Percentiles rank a stretch among this genome's conserved stretches.
Evolutionary conservation across 2,329 filamentous ascomycete genomes (phyloP).

Genomic region (Daldinia eschscholtzii): DNA sequence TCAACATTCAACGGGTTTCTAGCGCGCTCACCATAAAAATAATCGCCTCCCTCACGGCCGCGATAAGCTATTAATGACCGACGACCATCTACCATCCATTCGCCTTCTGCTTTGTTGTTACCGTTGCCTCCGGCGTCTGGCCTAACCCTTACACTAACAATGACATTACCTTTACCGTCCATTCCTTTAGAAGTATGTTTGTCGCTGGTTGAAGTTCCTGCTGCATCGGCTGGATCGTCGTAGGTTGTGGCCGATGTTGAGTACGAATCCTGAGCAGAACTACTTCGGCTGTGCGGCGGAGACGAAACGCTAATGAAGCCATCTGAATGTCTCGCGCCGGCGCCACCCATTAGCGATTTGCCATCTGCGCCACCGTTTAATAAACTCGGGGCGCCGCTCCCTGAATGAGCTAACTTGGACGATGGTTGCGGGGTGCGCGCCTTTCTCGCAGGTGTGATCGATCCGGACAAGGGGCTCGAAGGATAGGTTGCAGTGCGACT

Average conservation of each 20-base stretch:
- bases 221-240: slow-evolving; percentile 77
- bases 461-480: slow-evolving; percentile 69
- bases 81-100: slow-evolving; percentile 93
- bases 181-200: slow-evolving; percentile 65
- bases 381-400: slow-evolving; percentile 75
- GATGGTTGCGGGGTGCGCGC: slow-evolving; percentile 65
- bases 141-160: slow-evolving; percentile 94
- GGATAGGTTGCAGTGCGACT: slow-evolving; percentile 74
- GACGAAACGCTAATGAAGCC: slow-evolving; percentile 83
- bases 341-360: slow-evolving; percentile 74
- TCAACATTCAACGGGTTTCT: background rate
- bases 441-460: slow-evolving; percentile 61
- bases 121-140: slow-evolving; percentile 79
- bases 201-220: slow-evolving; percentile 55
- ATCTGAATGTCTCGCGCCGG: slow-evolving; percentile 76
- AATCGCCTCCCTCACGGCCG: slow-evolving; percentile 92
- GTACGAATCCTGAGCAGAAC: slow-evolving; percentile 92
- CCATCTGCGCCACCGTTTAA: slow-evolving; percentile 84
- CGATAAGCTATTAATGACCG: slow-evolving; percentile 84
- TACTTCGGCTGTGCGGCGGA: slow-evolving; percentile 88
- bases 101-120: slow-evolving; percentile 73
- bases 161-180: slow-evolving; percentile 91
- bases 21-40: slow-evolving; percentile 80
- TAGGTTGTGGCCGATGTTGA: slow-evolving; percentile 91
- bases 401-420: slow-evolving; percentile 65